Evolutionary conservation across 208 protist species (phyloP).

Genomic region (Phytomonas serpens): DNA sequence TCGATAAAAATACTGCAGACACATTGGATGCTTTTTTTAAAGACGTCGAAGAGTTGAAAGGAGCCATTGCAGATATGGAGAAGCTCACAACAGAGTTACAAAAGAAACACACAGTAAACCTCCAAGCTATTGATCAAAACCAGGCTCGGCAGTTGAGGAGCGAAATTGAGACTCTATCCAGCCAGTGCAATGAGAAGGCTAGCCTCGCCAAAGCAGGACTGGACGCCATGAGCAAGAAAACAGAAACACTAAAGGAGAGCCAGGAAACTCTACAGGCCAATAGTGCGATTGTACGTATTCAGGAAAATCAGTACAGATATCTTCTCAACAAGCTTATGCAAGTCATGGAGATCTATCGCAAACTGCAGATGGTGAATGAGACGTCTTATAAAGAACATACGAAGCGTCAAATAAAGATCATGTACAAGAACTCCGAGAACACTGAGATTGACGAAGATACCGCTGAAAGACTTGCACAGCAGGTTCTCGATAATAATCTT

Average conservation of each 20-base stretch:
- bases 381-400: slow-evolving; percentile 68
- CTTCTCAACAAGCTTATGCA: slow-evolving; percentile 36
- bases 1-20: slow-evolving; percentile 52
- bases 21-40: slow-evolving; percentile 68
- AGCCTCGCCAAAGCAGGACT: slow-evolving; percentile 33
- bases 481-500: slow-evolving; percentile 72
- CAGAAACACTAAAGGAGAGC: slow-evolving; percentile 53
- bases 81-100: slow-evolving; percentile 37
- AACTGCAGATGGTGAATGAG: slow-evolving; percentile 47
- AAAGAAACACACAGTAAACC: slow-evolving; percentile 59
- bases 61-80: slow-evolving; percentile 25
- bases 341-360: slow-evolving; percentile 58
- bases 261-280: slow-evolving; percentile 46
- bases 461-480: slow-evolving; percentile 57
- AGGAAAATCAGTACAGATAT: slow-evolving; percentile 77
- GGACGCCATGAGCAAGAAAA: slow-evolving; percentile 52
- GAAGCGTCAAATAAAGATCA: slow-evolving; percentile 88
- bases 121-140: slow-evolving; percentile 53
- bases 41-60: slow-evolving; percentile 23
- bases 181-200: slow-evolving; percentile 30
- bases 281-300: slow-evolving; percentile 74
- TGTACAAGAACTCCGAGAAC: slow-evolving; percentile 78
- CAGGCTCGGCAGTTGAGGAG: slow-evolving; percentile 40
- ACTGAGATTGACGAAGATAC: slow-evolving; percentile 63
- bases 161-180: slow-evolving; percentile 55